Conservation (phyloP, 805 yeast species). For the Wickerhamia fluorescens region DNA sequence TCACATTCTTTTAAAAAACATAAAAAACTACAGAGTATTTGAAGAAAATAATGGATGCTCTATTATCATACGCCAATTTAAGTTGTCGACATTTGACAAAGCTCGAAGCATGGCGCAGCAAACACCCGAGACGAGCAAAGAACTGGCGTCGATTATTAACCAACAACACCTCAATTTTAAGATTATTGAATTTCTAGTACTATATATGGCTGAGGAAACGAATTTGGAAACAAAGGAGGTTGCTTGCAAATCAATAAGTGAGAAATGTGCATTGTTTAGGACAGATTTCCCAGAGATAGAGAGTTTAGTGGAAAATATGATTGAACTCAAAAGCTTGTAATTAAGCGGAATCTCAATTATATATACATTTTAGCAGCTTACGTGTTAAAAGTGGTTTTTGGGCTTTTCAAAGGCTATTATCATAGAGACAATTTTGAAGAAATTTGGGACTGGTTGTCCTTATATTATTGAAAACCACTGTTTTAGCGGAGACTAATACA, state of each 20-base stretch:
- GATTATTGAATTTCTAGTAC: constrained; percentile 61
- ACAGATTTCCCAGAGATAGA: constrained; percentile 35
- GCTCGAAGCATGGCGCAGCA: not conserved
- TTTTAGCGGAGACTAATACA: too few relatives aligned
- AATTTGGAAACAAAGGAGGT: constrained; percentile 4
- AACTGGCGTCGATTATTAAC: constrained; percentile 4
- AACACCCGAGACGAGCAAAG: not conserved
- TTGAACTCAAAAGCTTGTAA: constrained; percentile 21
- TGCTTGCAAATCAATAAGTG: constrained; percentile 5
- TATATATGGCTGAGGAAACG: constrained; percentile 63
- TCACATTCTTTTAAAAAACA: constrained; percentile 50
- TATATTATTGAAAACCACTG: too few relatives aligned
- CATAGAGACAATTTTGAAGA: too few relatives aligned
- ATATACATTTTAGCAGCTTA: too few relatives aligned
- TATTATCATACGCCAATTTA: constrained; percentile 36
- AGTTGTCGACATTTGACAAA: constrained; percentile 7
- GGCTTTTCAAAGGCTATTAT: too few relatives aligned
- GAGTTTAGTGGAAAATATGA: constrained; percentile 28
- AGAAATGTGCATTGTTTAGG: constrained; percentile 30
- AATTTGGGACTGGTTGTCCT: too few relatives aligned
- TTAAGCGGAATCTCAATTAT: too few relatives aligned
- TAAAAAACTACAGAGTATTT: constrained; percentile 50
- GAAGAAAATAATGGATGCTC: constrained; percentile 53
- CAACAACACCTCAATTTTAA: constrained; percentile 53
- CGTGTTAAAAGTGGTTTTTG: too few relatives aligned